Evolutionary conservation across 176 grass and related monocot species (phyloP).

Genomic region (Oryza rufipogon): DNA sequence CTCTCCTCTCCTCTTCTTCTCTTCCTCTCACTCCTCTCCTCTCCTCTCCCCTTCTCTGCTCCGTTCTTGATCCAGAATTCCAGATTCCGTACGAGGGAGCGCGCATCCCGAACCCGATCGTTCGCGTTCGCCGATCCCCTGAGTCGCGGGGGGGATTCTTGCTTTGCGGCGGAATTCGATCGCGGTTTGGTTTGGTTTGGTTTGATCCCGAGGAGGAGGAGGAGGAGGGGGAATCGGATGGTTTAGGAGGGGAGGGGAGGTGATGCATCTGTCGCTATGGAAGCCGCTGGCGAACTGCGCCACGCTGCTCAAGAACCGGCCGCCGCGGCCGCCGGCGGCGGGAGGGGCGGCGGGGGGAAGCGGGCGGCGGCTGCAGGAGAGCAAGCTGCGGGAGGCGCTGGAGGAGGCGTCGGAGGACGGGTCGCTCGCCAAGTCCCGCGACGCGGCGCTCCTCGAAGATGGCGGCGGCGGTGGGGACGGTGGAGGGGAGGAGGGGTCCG

Average conservation of each 20-base stretch:
- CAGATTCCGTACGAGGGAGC: conserved; percentile 31
- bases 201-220: conserved; percentile 37
- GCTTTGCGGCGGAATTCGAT: conserved; percentile 26
- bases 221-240: conserved; percentile 47
- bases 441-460: conserved; percentile 44
- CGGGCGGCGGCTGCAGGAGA: conserved; percentile 82
- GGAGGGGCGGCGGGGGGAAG: conserved; percentile 39
- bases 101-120: conserved; percentile 6
- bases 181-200: conserved; percentile 24
- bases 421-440: conserved; percentile 81
- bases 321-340: conserved; percentile 44
- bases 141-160: conserved; percentile 14
- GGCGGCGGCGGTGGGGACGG: conserved; percentile 35
- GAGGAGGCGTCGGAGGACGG: conserved; percentile 97
- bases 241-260: conserved; percentile 12
- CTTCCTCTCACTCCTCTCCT: neutral
- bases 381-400: conserved; percentile 91
- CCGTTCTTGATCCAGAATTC: conserved; percentile 50
- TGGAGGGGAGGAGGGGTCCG: conserved; percentile 57
- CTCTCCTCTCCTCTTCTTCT: neutral
- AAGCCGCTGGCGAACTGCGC: conserved; percentile 97
- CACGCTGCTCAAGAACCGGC: conserved; percentile 64
- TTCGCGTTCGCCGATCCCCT: neutral
- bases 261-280: conserved; percentile 97
- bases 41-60: conserved; percentile 26